phyloP scores from a whole-genome alignment of 2,329 filamentous ascomycete species.

The Neopestalotiopsis rosae region DNA sequence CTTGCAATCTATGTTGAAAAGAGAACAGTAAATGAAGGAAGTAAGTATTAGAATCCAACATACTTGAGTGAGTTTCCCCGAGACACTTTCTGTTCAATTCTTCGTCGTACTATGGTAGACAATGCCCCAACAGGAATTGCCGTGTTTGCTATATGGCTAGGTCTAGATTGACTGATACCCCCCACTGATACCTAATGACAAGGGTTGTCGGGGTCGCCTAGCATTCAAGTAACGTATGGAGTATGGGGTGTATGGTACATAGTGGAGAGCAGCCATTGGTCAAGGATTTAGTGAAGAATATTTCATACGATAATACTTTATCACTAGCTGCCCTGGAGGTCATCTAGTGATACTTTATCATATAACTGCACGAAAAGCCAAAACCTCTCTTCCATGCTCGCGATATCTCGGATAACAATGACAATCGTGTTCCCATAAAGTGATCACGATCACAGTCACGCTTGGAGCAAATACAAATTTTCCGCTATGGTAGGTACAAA shows the following conservation, averaged over 20 bases:
- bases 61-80: background rate
- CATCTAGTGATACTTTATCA: too few species aligned
- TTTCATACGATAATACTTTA: too few species aligned
- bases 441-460: background rate
- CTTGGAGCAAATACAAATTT: background rate
- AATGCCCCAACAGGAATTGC: background rate
- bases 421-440: background rate
- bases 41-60: too few species aligned
- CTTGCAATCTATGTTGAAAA: too few species aligned
- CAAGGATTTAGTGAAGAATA: too few species aligned
- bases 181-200: too few species aligned
- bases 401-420: background rate
- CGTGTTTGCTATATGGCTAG: background rate
- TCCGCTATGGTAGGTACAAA: background rate
- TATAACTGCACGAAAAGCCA: too few species aligned
- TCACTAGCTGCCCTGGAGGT: too few species aligned
- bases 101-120: background rate
- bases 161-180: too few species aligned
- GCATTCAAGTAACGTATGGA: background rate
- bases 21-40: too few species aligned
- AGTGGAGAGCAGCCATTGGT: background rate
- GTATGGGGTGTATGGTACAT: background rate
- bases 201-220: background rate
- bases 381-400: background rate
- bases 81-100: background rate